Base-by-base conservation (phyloP, 805 yeast genomes). In the Brettanomyces naardenensis region DNA sequence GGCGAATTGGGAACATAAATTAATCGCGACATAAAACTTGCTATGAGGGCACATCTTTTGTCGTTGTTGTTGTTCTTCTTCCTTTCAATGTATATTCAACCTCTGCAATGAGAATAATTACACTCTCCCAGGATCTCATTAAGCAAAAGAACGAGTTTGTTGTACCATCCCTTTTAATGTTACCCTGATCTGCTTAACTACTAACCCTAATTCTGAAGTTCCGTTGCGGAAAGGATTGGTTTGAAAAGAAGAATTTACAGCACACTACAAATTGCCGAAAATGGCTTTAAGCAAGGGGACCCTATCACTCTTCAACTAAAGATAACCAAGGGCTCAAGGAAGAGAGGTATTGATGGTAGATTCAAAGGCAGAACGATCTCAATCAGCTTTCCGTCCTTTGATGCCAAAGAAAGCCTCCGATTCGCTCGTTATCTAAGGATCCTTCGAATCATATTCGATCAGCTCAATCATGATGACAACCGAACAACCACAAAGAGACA, bases 401-500 rank as follows among this genome's bases (percentile, higher is more conserved):
- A 28, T 29, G 27, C 11, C 26, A n/a, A 25, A 5, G 33, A 35
- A 15, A 19, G 11, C 14, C 30, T 28, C 17, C 18, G 28, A 28
- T 35, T 35, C 27, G 26, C 22, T 4, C 5, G 38, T 11, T 35
- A 35, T 18, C 18, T 35, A 17, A 35, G 19, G 18, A 10, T 35
- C 3, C 5, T 35, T 5, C 10, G 19, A 13, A 27, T 28, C 5
- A 7, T 28, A 11, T 14, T 9, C 7, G 28, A 17, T 27, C 15
- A 28, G 27, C 15, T 19, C 17, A 13, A 17, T 6, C 9, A 11
- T 18, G 32, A 29, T 5, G 33, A 36, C 3, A 28, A 36, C 3
- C n/a, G n/a, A n/a, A 37, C 38, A 15, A 61, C 70, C 1, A 66
- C 84, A 1, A 64, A 65, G 37, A 58, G 88, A 43, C 85, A 79